Evolutionary conservation across 108 stramenopile genomes (phyloP).

Genomic region (Pseudonitzschia multistriata): DNA sequence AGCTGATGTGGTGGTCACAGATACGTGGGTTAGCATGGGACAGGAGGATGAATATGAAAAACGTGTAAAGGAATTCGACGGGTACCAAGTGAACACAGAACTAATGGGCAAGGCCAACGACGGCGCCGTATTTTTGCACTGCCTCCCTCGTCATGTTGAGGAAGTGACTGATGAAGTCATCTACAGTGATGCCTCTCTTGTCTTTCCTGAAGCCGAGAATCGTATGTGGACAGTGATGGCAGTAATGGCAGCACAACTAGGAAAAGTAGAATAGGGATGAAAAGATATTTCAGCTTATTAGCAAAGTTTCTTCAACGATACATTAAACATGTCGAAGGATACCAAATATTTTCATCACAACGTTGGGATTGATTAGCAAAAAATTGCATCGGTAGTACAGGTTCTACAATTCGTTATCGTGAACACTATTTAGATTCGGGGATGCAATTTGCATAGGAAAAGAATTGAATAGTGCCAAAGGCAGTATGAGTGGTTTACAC

Average conservation of each 20-base stretch:
- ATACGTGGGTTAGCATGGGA: constrained; percentile 98
- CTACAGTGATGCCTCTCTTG: constrained; percentile 84
- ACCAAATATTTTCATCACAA: neutral
- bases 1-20: constrained; percentile 92
- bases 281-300: neutral
- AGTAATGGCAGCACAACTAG: constrained; percentile 92
- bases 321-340: neutral
- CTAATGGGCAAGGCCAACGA: constrained; percentile 86
- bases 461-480: too few relatives aligned
- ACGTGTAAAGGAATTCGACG: constrained; percentile 87
- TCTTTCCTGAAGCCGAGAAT: constrained; percentile 96
- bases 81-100: constrained; percentile 88
- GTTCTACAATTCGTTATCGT: too few relatives aligned
- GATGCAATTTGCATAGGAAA: too few relatives aligned
- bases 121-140: constrained; percentile 93
- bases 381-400: too few relatives aligned
- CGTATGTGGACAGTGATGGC: constrained; percentile 99
- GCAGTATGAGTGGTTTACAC: too few relatives aligned
- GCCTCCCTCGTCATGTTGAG: constrained; percentile 94
- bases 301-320: neutral
- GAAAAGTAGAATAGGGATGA: constrained; percentile 35
- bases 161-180: constrained; percentile 97
- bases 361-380: neutral
- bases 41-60: constrained; percentile 92
- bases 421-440: too few relatives aligned